phyloP scores from a whole-genome alignment of 345 rosid species.

The Gossypium turneri region DNA sequence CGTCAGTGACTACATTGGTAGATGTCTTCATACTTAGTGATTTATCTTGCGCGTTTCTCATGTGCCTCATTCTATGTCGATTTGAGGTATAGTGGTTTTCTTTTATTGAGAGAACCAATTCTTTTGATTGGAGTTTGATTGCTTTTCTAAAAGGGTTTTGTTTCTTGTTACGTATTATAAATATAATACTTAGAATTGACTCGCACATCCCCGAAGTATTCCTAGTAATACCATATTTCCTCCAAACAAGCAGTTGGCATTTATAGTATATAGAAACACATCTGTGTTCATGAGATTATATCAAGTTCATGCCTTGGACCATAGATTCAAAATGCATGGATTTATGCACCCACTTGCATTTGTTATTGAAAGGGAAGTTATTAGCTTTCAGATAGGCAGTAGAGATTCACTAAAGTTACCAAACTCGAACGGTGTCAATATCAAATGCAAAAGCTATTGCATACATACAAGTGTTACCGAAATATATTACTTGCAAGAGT shows the following conservation, averaged over 20 bases:
- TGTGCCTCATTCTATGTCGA: no score
- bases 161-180: no score
- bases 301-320: not conserved
- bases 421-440: not conserved
- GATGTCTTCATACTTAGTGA: no score
- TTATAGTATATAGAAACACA: not conserved
- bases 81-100: no score
- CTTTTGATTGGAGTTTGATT: no score
- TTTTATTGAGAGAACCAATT: no score
- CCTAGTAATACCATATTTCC: slow-evolving; percentile 12
- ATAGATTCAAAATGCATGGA: not conserved
- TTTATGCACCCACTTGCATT: not conserved
- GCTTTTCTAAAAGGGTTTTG: no score
- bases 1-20: no score
- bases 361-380: not conserved
- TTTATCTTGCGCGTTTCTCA: no score
- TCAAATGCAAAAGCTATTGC: not conserved
- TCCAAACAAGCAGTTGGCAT: not conserved
- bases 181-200: no score
- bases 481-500: not conserved
- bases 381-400: not conserved
- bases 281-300: not conserved
- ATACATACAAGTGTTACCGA: not conserved
- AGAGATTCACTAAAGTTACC: no score
- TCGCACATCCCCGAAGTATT: no score